phyloP scores from a whole-genome alignment of 2,329 filamentous ascomycete species.

The Arthrinium puccinioides region DNA sequence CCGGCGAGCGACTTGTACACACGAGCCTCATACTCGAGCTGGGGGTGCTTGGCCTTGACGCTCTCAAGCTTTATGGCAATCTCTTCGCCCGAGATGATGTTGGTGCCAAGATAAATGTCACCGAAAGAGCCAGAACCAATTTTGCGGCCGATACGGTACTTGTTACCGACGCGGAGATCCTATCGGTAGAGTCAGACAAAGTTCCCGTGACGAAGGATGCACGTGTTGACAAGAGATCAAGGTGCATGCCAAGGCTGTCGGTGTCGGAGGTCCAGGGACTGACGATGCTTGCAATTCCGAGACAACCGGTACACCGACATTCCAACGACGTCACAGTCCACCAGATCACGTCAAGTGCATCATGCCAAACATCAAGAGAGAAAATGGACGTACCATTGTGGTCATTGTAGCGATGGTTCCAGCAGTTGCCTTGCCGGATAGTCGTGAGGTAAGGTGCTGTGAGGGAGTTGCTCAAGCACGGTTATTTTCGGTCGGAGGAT shows the following conservation, averaged over 20 bases:
- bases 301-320: too few species aligned
- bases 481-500: neutral
- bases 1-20: slow-evolving; percentile 88
- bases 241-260: too few species aligned
- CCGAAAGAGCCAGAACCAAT: slow-evolving; percentile 97
- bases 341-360: too few species aligned
- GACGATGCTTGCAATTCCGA: too few species aligned
- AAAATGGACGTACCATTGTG: slow-evolving; percentile 28
- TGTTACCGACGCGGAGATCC: slow-evolving; percentile 99
- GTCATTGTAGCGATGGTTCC: slow-evolving; percentile 19
- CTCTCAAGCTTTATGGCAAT: slow-evolving; percentile 99
- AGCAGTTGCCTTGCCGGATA: slow-evolving; percentile 13
- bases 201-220: too few species aligned
- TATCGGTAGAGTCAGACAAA: too few species aligned
- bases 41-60: slow-evolving; percentile 98
- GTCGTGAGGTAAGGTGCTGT: slow-evolving; percentile 2
- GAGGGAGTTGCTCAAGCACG: slow-evolving; percentile 1
- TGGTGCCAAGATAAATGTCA: slow-evolving; percentile 97
- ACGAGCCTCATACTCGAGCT: slow-evolving; percentile 96
- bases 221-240: too few species aligned
- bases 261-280: too few species aligned
- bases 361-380: too few species aligned
- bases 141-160: slow-evolving; percentile 99
- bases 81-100: slow-evolving; percentile 99
- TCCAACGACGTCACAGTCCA: too few species aligned